phyloP scores from a whole-genome alignment of 108 stramenopile genomes.

The Nitzschia sp. region DNA sequence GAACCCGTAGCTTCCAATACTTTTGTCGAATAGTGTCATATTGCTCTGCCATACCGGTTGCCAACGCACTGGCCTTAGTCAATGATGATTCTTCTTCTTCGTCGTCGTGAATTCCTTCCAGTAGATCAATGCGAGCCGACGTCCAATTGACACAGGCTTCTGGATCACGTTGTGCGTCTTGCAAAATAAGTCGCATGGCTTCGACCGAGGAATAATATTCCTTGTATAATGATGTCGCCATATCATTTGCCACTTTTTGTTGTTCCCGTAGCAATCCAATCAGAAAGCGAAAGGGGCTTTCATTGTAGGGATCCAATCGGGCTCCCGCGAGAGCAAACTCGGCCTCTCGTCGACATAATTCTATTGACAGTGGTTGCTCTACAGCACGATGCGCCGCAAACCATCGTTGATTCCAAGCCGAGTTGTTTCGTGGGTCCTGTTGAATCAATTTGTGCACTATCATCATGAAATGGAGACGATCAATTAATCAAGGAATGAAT shows the following conservation, averaged over 20 bases:
- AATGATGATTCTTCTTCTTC: too few relatives aligned
- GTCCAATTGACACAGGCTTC: conserved; percentile 52
- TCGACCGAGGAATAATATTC: conserved; percentile 25
- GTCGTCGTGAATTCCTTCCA: conserved; percentile 51
- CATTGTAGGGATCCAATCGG: conserved; percentile 80
- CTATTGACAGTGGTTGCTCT: conserved; percentile 30
- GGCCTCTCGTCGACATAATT: conserved; percentile 47
- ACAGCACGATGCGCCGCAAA: conserved; percentile 75
- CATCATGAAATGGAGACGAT: not conserved
- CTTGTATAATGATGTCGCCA: not conserved
- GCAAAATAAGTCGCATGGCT: conserved; percentile 7
- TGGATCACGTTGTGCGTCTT: conserved; percentile 30
- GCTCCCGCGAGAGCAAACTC: conserved; percentile 64
- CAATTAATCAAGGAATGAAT: too few relatives aligned
- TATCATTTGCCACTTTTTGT: not conserved
- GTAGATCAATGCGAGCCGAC: conserved; percentile 69
- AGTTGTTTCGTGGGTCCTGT: conserved; percentile 94
- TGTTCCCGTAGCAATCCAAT: conserved; percentile 77
- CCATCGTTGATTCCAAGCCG: conserved; percentile 98
- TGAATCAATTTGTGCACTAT: conserved; percentile 55
- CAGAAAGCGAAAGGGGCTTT: conserved; percentile 84
- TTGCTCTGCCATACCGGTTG: conserved; percentile 37
- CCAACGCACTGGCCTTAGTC: conserved; percentile 42
- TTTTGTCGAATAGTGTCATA: conserved; percentile 73
- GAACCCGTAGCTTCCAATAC: conserved; percentile 69